These are phyloP conservation scores for Linnemannia exigua DNA, from an alignment of 192 early-diverging fungal species.

Conservation along the genomic window DNA sequence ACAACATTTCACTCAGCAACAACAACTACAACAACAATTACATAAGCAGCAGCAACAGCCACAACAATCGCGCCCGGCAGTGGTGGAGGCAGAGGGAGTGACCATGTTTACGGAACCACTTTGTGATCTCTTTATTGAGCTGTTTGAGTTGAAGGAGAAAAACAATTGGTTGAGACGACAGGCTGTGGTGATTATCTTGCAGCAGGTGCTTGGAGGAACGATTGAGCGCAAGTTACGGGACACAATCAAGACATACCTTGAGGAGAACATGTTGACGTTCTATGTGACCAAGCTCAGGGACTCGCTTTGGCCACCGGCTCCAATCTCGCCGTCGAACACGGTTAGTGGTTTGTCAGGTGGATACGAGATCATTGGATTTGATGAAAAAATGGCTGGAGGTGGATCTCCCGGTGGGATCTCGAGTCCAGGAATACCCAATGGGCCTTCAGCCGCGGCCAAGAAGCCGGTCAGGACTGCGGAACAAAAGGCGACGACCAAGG, in stretches of 20 bases:
- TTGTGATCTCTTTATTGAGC: constrained; percentile 88
- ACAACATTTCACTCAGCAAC: constrained; percentile 14
- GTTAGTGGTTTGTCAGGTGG: constrained; percentile 1
- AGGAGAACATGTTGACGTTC: constrained; percentile 60
- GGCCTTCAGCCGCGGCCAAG: not conserved
- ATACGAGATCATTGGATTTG: constrained; percentile 24
- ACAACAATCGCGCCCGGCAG: constrained; percentile 20
- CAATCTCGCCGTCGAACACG: not conserved
- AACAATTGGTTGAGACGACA: constrained; percentile 92
- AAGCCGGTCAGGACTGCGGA: constrained; percentile 59
- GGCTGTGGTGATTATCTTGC: constrained; percentile 87
- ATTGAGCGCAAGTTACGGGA: constrained; percentile 80
- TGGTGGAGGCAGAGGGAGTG: constrained; percentile 52
- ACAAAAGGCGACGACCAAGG: constrained; percentile 58
- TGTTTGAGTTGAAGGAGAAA: constrained; percentile 92
- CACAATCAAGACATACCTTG: constrained; percentile 49
- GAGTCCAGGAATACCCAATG: not conserved
- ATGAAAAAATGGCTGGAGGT: not conserved
- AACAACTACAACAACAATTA: constrained; percentile 8
- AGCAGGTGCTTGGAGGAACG: constrained; percentile 89
- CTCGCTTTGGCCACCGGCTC: constrained; percentile 66
- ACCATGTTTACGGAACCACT: constrained; percentile 77
- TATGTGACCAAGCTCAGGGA: constrained; percentile 59
- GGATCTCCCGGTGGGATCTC: not conserved
- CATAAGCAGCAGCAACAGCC: constrained; percentile 23